Percentiles rank a stretch among this genome's conserved stretches.
These are phyloP conservation scores for Leptographium procerum DNA, from an alignment of 2,329 filamentous ascomycete genomes.

Conservation along the genomic window DNA sequence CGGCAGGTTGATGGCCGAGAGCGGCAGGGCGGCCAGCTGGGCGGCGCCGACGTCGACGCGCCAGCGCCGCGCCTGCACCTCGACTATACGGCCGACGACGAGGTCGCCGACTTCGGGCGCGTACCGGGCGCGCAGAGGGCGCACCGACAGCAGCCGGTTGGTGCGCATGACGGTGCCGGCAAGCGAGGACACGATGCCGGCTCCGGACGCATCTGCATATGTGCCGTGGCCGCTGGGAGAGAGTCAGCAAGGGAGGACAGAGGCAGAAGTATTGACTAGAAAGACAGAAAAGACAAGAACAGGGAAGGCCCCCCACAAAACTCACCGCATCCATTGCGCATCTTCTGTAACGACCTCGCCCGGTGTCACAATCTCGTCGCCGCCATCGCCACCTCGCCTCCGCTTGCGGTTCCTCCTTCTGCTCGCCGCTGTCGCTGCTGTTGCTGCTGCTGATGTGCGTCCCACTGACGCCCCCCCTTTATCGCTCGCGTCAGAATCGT, in stretches of 20 bases:
- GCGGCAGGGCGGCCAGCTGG: constrained; percentile 71
- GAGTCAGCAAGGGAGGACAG: background rate
- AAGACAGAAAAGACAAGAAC: background rate
- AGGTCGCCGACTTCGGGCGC: constrained; percentile 93
- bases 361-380: constrained; percentile 63
- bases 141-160: constrained; percentile 91
- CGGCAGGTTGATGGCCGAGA: constrained; percentile 86
- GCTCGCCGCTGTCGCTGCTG: constrained; percentile 3
- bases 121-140: constrained; percentile 83
- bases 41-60: constrained; percentile 87
- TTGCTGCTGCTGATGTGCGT: constrained; percentile 27
- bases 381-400: constrained; percentile 13
- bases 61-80: constrained; percentile 91
- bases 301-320: background rate
- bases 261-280: background rate
- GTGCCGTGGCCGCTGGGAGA: constrained; percentile 73
- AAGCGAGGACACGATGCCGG: constrained; percentile 75
- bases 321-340: constrained; percentile 87
- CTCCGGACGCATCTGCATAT: constrained; percentile 51
- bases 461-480: constrained; percentile 32
- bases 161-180: constrained; percentile 85
- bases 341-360: constrained; percentile 82
- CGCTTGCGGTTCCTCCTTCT: constrained; percentile 10
- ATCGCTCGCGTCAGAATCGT: constrained; percentile 30
- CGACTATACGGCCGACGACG: constrained; percentile 83